Percentiles rank a stretch among this genome's conserved stretches.
Evolutionary conservation across 2,329 filamentous ascomycete species (phyloP).

Genomic region (Trichophaea hybrida): DNA sequence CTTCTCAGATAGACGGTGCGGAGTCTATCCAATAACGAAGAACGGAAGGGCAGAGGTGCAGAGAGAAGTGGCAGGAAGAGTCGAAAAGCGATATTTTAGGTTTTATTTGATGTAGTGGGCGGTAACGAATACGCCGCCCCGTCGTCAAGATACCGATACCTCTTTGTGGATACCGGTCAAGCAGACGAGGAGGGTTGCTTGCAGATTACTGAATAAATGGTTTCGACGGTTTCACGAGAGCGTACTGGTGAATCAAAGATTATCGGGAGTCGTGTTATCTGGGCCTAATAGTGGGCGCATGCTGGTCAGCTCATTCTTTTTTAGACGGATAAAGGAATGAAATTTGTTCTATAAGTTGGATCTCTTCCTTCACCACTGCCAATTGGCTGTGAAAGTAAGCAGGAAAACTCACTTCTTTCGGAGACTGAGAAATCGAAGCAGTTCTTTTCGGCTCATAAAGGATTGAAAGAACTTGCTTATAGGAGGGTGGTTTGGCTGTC

Average conservation of each 20-base stretch:
- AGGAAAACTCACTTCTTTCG: conserved; percentile 52
- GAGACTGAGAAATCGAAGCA: conserved; percentile 82
- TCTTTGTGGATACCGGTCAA: conserved; percentile 58
- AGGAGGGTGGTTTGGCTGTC: conserved; percentile 25
- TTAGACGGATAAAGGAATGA: not conserved
- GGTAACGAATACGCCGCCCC: conserved; percentile 45
- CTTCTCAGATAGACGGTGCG: conserved; percentile 21
- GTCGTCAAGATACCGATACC: conserved; percentile 61
- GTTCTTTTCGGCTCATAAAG: conserved; percentile 85
- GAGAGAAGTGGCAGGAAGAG: not conserved
- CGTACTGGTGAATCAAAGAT: not conserved
- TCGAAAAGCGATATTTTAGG: conserved; percentile 28
- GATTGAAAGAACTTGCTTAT: conserved; percentile 29
- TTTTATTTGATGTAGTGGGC: conserved; percentile 81
- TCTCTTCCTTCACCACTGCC: not conserved
- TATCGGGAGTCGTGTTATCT: conserved; percentile 42
- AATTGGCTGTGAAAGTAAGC: not conserved
- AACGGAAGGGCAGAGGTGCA: conserved; percentile 1
- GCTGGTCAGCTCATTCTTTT: not conserved
- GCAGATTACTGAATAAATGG: conserved; percentile 23
- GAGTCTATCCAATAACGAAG: conserved; percentile 21
- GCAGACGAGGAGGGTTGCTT: conserved; percentile 48
- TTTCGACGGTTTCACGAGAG: conserved; percentile 6
- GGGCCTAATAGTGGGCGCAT: conserved; percentile 36
- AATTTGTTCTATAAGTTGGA: no score